A percentile compares a stretch with the other conserved stretches of the same genome.
These are phyloP conservation scores for Neonectria hederae DNA, from an alignment of 2,329 filamentous ascomycete genomes.

Conservation along the genomic window DNA sequence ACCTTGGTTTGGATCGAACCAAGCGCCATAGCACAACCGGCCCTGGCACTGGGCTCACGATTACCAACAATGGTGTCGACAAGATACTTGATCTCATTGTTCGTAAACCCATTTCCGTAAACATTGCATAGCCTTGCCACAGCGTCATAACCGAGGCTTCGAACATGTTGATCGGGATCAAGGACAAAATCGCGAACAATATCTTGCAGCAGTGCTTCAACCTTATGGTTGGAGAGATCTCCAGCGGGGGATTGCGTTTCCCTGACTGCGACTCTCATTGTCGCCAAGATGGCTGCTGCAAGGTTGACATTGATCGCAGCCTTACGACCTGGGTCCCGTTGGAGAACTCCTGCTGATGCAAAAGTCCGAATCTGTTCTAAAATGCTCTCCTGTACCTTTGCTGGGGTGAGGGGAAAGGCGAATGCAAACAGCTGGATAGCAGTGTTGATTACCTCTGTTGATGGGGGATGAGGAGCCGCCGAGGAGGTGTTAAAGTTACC, in stretches of 20 bases:
- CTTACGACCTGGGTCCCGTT: constrained; percentile 87
- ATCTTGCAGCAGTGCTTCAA: constrained; percentile 87
- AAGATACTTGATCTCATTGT: constrained; percentile 87
- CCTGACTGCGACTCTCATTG: constrained; percentile 84
- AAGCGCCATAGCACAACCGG: constrained; percentile 92
- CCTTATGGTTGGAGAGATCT: constrained; percentile 76
- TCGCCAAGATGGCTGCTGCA: constrained; percentile 80
- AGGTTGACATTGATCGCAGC: constrained; percentile 93
- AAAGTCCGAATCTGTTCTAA: constrained; percentile 93
- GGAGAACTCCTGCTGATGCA: constrained; percentile 79
- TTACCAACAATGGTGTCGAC: constrained; percentile 96
- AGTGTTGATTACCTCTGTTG: constrained; percentile 93
- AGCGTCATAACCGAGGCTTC: constrained; percentile 84
- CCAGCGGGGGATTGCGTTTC: constrained; percentile 80
- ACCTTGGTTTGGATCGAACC: constrained; percentile 95
- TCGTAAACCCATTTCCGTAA: constrained; percentile 89
- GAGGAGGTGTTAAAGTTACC: constrained; percentile 55
- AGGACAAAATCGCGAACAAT: constrained; percentile 77
- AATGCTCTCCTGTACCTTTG: constrained; percentile 95
- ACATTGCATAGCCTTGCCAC: constrained; percentile 84
- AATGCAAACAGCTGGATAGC: constrained; percentile 94
- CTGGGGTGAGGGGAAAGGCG: constrained; percentile 85
- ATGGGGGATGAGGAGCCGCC: constrained; percentile 75
- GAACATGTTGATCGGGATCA: constrained; percentile 85
- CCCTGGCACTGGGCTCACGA: constrained; percentile 89